Base-by-base conservation (phyloP, 768 basidiomycete species). In the Pleurotus giganteus region DNA sequence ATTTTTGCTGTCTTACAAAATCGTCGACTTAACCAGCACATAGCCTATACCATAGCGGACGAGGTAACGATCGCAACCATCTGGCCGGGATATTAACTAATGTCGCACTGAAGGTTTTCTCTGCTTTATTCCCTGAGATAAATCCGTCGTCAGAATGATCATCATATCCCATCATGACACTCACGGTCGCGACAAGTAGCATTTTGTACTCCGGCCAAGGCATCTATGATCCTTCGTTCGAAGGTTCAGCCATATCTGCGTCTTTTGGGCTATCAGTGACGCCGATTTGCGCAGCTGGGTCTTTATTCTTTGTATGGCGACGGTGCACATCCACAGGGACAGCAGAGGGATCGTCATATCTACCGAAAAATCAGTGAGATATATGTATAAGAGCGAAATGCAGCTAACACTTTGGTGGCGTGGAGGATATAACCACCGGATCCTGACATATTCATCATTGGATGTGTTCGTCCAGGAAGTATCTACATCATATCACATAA, bases 1-100 rank as follows among this genome's bases (percentile, higher is more conserved):
- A 90, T 97, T 57, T 98, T 98, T 67, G 87, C 94, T 4, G 93
- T 96, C 1, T 66, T 98, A 39, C 97, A 99, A 70, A 97, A 98
- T 66, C 82, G 86, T 44, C 83, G 96, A n/a, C 76, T 98, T 28
- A 97, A 96, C 68, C 93, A 96, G 65, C 94, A 97, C 66, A 85
- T 98, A 52, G 81, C 86, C 13, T 91, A 97, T 65, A 91, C 84
- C 32, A 81, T 97, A 52, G 71, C 93, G 24, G 95, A 98, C 59
- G 96, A 98, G 82, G 94, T 95, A 54, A 36, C 36, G 78, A 61
- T 8, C 19, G 44, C 9, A 31, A 11, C 4, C 21, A 9, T 47
- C 42, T 23, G 11, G 3, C 8, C 21, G 9, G 29, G 17, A 21
- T 29, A 26, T 19, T 31, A 4, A 11, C 46, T 46, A 23, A 56